Evolutionary conservation across 2,329 filamentous ascomycete species (phyloP).

Genomic region (Ascocoryne sarcoides): DNA sequence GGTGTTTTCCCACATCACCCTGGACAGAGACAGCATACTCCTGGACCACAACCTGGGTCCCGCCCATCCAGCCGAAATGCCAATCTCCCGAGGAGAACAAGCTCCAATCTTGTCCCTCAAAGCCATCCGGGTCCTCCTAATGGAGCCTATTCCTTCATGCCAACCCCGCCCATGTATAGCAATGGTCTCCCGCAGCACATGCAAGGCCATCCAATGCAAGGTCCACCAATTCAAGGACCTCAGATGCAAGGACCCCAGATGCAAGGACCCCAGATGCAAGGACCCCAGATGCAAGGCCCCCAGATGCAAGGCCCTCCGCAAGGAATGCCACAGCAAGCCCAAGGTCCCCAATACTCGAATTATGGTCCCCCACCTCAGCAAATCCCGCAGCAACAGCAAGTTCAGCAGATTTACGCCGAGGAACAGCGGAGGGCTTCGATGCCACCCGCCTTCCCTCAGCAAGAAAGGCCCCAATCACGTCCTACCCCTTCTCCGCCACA

Average conservation of each 20-base stretch:
- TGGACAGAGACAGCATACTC: constrained; percentile 63
- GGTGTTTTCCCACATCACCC: constrained; percentile 31
- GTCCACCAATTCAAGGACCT: constrained; percentile 28
- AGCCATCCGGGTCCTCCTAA: constrained; percentile 58
- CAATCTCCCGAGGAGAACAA: constrained; percentile 52
- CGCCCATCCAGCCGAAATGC: constrained; percentile 75
- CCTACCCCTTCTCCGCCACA: constrained; percentile 48
- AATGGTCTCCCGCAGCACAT: constrained; percentile 20
- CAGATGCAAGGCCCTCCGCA: constrained; percentile 28
- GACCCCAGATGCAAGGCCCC: constrained; percentile 25
- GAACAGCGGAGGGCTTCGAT: constrained; percentile 68
- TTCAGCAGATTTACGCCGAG: constrained; percentile 64
- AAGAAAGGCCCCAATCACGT: constrained; percentile 43
- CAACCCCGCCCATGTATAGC: constrained; percentile 71
- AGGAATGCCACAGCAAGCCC: constrained; percentile 31
- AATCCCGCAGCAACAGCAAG: constrained; percentile 35
- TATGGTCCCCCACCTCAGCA: constrained; percentile 31
- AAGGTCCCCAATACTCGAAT: constrained; percentile 34
- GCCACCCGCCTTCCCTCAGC: constrained; percentile 58
- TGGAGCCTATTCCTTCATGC: constrained; percentile 76
- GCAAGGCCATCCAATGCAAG: constrained; percentile 25
- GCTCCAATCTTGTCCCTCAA: constrained; percentile 62
- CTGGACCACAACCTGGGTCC: constrained; percentile 68
- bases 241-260: constrained; percentile 27
- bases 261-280: constrained; percentile 30